Percentiles rank a stretch among this genome's conserved stretches.
These are phyloP conservation scores for Smallanthus sonchifolius DNA, from an alignment of 129 eudicot species.

Conservation along the genomic window DNA sequence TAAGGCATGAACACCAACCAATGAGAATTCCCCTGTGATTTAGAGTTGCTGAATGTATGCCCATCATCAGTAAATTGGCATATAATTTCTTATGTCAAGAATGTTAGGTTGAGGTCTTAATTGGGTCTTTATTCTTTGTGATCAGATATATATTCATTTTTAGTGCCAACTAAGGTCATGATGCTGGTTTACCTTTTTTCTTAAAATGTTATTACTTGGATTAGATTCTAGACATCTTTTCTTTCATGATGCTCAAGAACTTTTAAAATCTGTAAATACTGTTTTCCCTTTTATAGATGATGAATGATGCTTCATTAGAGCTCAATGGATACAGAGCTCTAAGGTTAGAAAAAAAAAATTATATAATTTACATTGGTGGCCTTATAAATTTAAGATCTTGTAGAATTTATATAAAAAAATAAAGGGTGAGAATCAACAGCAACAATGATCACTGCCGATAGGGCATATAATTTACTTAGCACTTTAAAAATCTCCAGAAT, in stretches of 20 bases:
- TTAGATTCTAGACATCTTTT: constrained; percentile 4
- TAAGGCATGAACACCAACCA: constrained; percentile 25
- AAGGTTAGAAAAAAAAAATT: too few species aligned
- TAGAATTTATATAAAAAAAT: too few species aligned
- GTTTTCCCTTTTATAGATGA: too few species aligned
- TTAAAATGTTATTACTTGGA: background rate
- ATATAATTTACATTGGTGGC: too few species aligned
- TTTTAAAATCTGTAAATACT: background rate
- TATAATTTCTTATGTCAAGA: background rate
- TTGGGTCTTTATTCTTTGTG: constrained; percentile 18
- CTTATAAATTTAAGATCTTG: too few species aligned
- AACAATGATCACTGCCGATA: too few species aligned
- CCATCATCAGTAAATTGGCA: background rate
- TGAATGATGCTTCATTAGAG: too few species aligned
- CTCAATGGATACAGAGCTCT: too few species aligned
- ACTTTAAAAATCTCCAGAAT: too few species aligned
- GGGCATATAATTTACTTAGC: too few species aligned
- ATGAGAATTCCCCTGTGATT: constrained; percentile 16
- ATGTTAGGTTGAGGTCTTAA: constrained; percentile 15
- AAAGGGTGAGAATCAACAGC: too few species aligned
- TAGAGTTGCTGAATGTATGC: constrained; percentile 6
- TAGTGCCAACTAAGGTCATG: background rate
- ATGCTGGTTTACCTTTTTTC: background rate
- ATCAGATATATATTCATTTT: constrained; percentile 22
- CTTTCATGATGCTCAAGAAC: background rate